Percentiles rank a stretch among this genome's conserved stretches.
Conservation (phyloP, 2,329 filamentous ascomycete genomes). For the Phialophora macrospora region DNA sequence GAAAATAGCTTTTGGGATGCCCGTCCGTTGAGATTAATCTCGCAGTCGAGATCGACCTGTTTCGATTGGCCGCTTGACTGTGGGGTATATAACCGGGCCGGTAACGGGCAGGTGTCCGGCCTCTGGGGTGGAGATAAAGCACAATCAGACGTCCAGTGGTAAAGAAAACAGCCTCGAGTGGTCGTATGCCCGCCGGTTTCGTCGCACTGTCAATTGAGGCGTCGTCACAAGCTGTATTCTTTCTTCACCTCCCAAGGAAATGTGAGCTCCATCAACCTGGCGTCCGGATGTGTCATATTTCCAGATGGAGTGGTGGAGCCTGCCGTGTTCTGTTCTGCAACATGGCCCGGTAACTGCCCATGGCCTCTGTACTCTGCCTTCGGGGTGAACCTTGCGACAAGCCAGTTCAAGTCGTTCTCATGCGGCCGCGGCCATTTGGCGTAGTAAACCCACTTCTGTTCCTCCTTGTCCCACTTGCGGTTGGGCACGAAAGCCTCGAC, state of each 20-base stretch:
- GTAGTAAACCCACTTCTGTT: conserved; percentile 37
- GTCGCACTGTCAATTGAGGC: conserved; percentile 1
- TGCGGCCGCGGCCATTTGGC: conserved; percentile 37
- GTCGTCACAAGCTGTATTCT: background rate
- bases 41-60: background rate
- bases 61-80: background rate
- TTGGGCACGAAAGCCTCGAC: conserved; percentile 38
- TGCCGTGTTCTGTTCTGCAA: background rate
- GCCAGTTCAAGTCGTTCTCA: conserved; percentile 37
- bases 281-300: background rate
- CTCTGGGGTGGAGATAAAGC: background rate
- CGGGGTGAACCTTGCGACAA: conserved; percentile 32
- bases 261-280: conserved; percentile 1
- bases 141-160: background rate
- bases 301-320: background rate
- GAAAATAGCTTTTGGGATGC: background rate
- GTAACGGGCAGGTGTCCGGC: conserved; percentile 2
- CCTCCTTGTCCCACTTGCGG: conserved; percentile 38
- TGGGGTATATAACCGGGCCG: background rate
- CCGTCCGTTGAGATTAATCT: background rate
- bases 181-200: background rate
- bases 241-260: background rate
- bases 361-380: background rate
- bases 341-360: background rate
- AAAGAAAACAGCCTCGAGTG: background rate